phyloP scores from a whole-genome alignment of 75 land plant genomes.

The Pseudotsuga menziesii region DNA sequence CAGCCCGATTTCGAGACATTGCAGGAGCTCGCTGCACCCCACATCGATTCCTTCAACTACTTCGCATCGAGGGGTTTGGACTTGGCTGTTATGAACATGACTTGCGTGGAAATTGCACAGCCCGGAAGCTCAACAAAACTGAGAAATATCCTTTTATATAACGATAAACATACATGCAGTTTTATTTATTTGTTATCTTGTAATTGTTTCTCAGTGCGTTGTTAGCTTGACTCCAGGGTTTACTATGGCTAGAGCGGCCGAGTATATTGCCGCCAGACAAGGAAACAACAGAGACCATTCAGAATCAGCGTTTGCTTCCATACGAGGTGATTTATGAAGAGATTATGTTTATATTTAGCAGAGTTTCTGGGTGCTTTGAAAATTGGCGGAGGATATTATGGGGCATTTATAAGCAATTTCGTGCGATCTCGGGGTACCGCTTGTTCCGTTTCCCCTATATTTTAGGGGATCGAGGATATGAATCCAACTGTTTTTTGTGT shows the following conservation, averaged over 20 bases:
- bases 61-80: constrained; percentile 64
- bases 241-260: constrained; percentile 71
- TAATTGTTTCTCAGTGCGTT: background rate
- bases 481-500: too few relatives aligned
- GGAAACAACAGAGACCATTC: constrained; percentile 29
- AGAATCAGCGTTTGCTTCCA: constrained; percentile 46
- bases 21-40: constrained; percentile 59
- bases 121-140: constrained; percentile 34
- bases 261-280: constrained; percentile 55
- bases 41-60: constrained; percentile 87
- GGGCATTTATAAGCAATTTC: too few relatives aligned
- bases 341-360: too few relatives aligned
- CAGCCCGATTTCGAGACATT: constrained; percentile 15
- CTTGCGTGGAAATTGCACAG: constrained; percentile 44
- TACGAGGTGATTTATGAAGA: constrained; percentile 41
- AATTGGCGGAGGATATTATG: too few relatives aligned
- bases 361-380: too few relatives aligned
- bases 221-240: constrained; percentile 2
- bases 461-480: too few relatives aligned
- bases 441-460: too few relatives aligned
- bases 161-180: too few relatives aligned
- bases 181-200: background rate
- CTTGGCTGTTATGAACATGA: constrained; percentile 26
- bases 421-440: too few relatives aligned
- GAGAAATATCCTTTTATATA: constrained; percentile 77